These are phyloP conservation scores for Hippophae rhamnoides DNA, from an alignment of 306 rosid genomes.

Conservation along the genomic window DNA sequence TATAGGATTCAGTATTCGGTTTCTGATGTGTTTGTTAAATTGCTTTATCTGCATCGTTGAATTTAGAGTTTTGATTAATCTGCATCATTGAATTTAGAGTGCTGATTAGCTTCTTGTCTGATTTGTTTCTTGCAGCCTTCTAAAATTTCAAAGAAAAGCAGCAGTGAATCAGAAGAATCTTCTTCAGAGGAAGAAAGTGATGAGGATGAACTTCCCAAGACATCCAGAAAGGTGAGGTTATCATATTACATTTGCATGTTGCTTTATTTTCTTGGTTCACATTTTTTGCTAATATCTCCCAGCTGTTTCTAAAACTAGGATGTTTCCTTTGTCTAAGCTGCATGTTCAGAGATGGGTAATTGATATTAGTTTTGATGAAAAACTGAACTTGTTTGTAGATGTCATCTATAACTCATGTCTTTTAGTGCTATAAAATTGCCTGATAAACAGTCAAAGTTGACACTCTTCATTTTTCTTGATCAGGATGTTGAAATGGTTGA, in stretches of 20 bases:
- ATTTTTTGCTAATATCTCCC: too few relatives aligned
- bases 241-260: neutral
- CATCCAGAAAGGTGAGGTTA: constrained; percentile 39
- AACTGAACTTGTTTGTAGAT: too few relatives aligned
- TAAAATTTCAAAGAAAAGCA: constrained; percentile 13
- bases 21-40: too few relatives aligned
- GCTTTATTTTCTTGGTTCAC: neutral
- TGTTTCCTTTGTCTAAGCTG: neutral
- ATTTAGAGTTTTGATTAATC: neutral
- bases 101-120: neutral
- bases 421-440: too few relatives aligned
- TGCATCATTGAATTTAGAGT: too few relatives aligned
- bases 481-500: constrained; percentile 74
- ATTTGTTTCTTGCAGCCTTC: constrained; percentile 17
- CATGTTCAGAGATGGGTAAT: too few relatives aligned
- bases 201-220: constrained; percentile 30
- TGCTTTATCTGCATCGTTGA: too few relatives aligned
- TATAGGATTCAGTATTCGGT: too few relatives aligned
- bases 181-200: constrained; percentile 18
- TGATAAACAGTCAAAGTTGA: neutral
- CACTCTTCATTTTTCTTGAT: neutral
- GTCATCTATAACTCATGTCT: too few relatives aligned
- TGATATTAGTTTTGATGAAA: too few relatives aligned
- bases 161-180: constrained; percentile 28
- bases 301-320: too few relatives aligned